Base-by-base conservation (phyloP, 495 filamentous ascomycete species). In the Aspergillus hancockii region DNA sequence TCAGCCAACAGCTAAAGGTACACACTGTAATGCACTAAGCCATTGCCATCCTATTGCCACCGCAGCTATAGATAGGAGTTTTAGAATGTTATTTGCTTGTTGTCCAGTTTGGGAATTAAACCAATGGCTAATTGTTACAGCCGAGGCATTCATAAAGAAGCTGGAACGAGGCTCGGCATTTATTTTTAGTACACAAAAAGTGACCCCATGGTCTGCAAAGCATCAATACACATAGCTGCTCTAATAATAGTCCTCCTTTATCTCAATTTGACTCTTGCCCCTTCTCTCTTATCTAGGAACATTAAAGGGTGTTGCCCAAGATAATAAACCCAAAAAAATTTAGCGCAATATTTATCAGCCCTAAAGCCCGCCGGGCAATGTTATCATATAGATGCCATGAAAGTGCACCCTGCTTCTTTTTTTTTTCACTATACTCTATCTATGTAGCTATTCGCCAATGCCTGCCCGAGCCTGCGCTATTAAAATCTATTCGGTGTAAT, bases 401-500 rank as follows among this genome's bases (percentile, higher is more conserved):
- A 14, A 36, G 13, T 14, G 32, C 8, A 36, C 3, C 32, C 32
- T 10, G 10, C 13, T 36, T 36, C 2, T 36, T 36, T 6, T 19
- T 9, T 36, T 36, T 6, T 19, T n/a, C 1, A 16, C 14, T 43
- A 43, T 43, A 43, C 40, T 43, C 40, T 43, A 43, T 43, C 18
- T 43, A 43, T 43, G 40, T 43, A 19, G 34, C 31, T 49, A 40
- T 40, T 54, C 30, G 40, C 41, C 57, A 47, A 49, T 55, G 40
- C 49, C 47, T 49, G 52, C 45, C 34, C 21, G 30, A 60, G 31
- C 28, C 28, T 52, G 51, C 41, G 28, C 9, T 57, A 60, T 63
- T 63, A 60, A 60, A 34, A 56, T 59, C 23, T 59, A 36, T 53
- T 53, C 40, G 22, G 46, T 23, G 36, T 47, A 28, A 12, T 25